phyloP scores from a whole-genome alignment of 2,329 filamentous ascomycete genomes.

The Colletotrichum sp. region DNA sequence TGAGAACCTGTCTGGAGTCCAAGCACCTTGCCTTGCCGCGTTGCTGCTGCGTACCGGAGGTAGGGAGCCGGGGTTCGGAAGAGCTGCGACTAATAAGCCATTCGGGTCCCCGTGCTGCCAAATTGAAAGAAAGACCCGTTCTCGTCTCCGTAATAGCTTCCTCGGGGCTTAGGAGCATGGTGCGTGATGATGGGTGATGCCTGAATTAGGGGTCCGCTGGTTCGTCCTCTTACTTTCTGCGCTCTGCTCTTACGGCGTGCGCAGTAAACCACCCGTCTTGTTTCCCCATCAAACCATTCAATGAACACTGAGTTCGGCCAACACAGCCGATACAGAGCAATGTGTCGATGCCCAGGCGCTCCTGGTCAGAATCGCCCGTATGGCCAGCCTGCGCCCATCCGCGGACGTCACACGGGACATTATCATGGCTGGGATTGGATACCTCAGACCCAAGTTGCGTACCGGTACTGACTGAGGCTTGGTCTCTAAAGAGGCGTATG shows the following conservation, averaged over 20 bases:
- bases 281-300: background rate
- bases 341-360: background rate
- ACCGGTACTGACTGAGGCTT: background rate
- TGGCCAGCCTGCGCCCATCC: background rate
- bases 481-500: background rate
- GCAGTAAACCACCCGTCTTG: background rate
- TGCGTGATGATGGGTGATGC: conserved; percentile 1
- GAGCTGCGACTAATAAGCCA: background rate
- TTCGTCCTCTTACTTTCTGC: background rate
- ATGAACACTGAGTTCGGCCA: background rate
- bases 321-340: background rate
- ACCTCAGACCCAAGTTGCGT: background rate
- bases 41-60: background rate
- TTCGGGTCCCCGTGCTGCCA: background rate
- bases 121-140: background rate
- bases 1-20: background rate
- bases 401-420: background rate
- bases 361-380: background rate
- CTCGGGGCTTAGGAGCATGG: background rate
- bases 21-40: background rate
- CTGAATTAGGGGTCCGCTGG: background rate
- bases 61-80: background rate
- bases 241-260: too few relatives aligned
- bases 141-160: background rate
- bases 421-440: background rate